Conservation (phyloP, 768 basidiomycete species). For the Ramaria rubella region DNA sequence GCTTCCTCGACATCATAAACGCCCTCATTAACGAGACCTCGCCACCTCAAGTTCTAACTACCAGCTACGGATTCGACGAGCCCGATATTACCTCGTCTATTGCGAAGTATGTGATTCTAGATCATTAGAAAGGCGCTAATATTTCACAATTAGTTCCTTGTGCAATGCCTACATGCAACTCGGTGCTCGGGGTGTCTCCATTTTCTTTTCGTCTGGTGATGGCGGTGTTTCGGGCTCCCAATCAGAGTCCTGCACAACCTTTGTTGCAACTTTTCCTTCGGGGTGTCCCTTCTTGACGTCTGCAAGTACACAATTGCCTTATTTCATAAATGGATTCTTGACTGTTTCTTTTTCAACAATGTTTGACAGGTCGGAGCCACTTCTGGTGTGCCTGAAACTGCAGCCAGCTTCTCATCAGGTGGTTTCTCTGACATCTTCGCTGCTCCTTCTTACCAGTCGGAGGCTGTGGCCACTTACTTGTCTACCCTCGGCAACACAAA, state of each 20-base stretch:
- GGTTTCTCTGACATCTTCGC: constrained; percentile 16
- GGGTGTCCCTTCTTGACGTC: constrained; percentile 13
- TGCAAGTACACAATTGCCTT: neutral
- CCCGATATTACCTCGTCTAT: constrained; percentile 13
- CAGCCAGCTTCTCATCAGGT: constrained; percentile 14
- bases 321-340: neutral
- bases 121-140: neutral
- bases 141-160: constrained; percentile 14
- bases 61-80: constrained; percentile 25
- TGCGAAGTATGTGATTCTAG: constrained; percentile 14
- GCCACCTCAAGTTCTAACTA: constrained; percentile 17
- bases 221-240: constrained; percentile 16
- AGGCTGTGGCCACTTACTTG: constrained; percentile 33
- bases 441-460: constrained; percentile 15
- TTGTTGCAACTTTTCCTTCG: constrained; percentile 17
- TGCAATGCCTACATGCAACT: constrained; percentile 25
- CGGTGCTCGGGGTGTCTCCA: constrained; percentile 18
- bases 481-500: constrained; percentile 23
- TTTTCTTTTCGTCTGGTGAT: constrained; percentile 17
- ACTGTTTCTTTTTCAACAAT: constrained; percentile 5
- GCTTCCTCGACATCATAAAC: constrained; percentile 23
- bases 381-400: constrained; percentile 11
- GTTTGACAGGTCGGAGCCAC: constrained; percentile 17
- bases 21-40: constrained; percentile 2
- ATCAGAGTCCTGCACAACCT: constrained; percentile 12